Evolutionary conservation across 179 eudicot genomes (phyloP), one percentile per base, ranked within the genome.

Genomic region (Sideroxylon spinosum): DNA sequence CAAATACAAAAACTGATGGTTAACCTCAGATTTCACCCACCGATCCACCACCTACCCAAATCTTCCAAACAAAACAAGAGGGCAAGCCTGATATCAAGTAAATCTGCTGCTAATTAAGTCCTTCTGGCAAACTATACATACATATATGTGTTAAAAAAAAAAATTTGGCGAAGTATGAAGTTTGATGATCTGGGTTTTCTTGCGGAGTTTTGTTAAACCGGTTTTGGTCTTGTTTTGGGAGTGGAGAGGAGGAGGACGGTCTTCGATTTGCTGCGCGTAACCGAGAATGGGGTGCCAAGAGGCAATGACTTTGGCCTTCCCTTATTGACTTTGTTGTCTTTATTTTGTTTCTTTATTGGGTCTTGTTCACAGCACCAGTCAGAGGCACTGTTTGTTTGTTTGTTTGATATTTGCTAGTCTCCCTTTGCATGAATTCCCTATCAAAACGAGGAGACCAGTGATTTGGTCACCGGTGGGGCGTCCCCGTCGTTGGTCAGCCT

Each of bases 361-460:
- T 32, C 13, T 32, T 67, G 71, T 67, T 67, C 37, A 32, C 71
- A 17, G 71, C 71, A n/a, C 46, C 50, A 7, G 70, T 66, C 70
- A 66, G 70, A 29, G 71, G 71, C 6, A 65, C 69, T 64, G 68
- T 67, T 67, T 32, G 50, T 67, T 67, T 32, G 50, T 67, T 67
- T 19, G 49, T 8, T 67, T 67, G 19, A 49, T 67, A 28, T 65
- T 37, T 37, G 1, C 44, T 1, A 37, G 44, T 37, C 44, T 37
- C 44, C 3, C 37, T 32, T 37, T 37, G 4, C 5, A 37, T 37
- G 44, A 37, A 37, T 37, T 37, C 44, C 5, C 44, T 37, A 1
- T 37, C 5, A 3, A 37, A 37, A 37, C 3, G 44, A 37, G 44
- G 3, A 37, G 44, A 37, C 4, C 5, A 37, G 6, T 37, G 44